Evolutionary conservation across 2,329 filamentous ascomycete genomes (phyloP).

Genomic region (Neofusicoccum sp.): DNA sequence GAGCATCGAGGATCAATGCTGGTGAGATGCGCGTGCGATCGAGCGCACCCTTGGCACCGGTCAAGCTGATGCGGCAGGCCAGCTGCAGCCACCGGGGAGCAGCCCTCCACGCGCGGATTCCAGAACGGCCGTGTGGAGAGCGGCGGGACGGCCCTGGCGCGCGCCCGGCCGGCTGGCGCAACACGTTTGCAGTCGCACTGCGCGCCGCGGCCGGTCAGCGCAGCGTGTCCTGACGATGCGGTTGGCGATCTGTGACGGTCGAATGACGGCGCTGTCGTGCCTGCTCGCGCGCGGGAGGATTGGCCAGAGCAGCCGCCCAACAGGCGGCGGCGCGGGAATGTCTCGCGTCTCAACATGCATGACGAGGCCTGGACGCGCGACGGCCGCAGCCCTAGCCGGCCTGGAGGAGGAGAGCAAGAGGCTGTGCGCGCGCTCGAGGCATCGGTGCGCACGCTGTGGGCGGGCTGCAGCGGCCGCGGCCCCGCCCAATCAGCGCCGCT

Average conservation of each 20-base stretch:
- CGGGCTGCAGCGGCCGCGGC: not conserved
- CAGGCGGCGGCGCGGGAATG: not conserved
- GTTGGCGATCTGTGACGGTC: slow-evolving; percentile 1
- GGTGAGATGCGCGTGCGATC: slow-evolving; percentile 6
- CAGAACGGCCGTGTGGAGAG: slow-evolving; percentile 12
- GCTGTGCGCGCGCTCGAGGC: slow-evolving; percentile 2
- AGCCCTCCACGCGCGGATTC: not conserved
- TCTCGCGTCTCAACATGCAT: slow-evolving; percentile 11
- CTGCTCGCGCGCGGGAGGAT: slow-evolving; percentile 3
- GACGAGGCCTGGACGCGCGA: slow-evolving; percentile 13
- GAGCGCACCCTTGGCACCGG: slow-evolving; percentile 11
- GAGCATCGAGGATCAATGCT: slow-evolving; percentile 5
- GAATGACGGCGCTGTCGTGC: slow-evolving; percentile 14
- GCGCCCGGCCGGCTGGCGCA: not conserved
- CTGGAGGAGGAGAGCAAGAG: slow-evolving; percentile 3
- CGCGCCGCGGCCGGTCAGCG: slow-evolving; percentile 5
- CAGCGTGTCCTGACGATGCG: not conserved
- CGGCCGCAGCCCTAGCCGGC: slow-evolving; percentile 17
- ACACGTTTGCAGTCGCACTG: not conserved
- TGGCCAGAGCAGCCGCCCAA: slow-evolving; percentile 1
- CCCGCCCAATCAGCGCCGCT: not conserved
- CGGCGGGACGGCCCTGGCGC: slow-evolving; percentile 5
- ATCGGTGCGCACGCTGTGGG: not conserved
- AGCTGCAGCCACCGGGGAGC: slow-evolving; percentile 1
- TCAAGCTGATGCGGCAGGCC: slow-evolving; percentile 13